These are phyloP conservation scores for Arbutus unedo DNA, from an alignment of 148 eudicot species.

Conservation along the genomic window DNA sequence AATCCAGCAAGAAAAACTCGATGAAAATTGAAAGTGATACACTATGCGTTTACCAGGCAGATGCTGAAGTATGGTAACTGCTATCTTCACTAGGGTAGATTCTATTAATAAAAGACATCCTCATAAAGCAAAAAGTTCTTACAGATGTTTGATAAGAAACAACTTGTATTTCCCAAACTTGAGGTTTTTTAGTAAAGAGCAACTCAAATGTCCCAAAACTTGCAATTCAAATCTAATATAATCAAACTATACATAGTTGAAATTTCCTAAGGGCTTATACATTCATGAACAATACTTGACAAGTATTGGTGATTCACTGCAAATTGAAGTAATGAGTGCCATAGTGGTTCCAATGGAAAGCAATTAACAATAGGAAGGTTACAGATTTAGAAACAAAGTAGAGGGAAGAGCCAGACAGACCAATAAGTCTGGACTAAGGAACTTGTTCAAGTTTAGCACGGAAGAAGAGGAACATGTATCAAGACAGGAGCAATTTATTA, in stretches of 20 bases:
- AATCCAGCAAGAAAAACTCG: not conserved
- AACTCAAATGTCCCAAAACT: not conserved
- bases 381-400: not conserved
- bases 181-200: not conserved
- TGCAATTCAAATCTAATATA: not conserved
- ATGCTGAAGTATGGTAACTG: not conserved
- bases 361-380: not conserved
- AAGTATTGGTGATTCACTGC: not conserved
- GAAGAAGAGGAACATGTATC: not conserved
- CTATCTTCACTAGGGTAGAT: not conserved
- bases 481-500: conserved; percentile 1
- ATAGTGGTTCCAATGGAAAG: not conserved
- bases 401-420: not conserved
- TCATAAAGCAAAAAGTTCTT: not conserved
- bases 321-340: not conserved
- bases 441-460: not conserved
- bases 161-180: not conserved
- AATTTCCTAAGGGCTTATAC: not conserved
- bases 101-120: not conserved
- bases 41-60: not conserved
- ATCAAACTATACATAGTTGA: not conserved
- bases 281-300: not conserved
- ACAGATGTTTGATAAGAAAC: not conserved
- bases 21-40: too few species aligned
- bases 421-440: not conserved